These are phyloP conservation scores for Sindora glabra DNA, from an alignment of 306 rosid species.

Conservation along the genomic window DNA sequence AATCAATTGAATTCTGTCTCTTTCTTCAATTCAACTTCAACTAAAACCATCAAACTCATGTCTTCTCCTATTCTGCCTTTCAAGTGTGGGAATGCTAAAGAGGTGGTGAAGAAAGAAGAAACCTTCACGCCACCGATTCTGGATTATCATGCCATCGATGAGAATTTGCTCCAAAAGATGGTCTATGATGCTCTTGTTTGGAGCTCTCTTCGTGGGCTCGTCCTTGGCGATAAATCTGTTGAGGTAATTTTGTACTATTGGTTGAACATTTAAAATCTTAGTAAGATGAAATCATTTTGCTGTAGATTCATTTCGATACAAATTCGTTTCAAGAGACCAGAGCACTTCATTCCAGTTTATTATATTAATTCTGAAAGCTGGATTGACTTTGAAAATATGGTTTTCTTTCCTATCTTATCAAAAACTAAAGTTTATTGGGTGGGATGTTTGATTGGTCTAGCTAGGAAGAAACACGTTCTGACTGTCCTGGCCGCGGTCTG, in stretches of 20 bases:
- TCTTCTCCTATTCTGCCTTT: slow-evolving; percentile 20
- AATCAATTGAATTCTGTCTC: background rate
- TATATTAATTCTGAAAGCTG: no score
- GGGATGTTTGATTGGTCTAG: no score
- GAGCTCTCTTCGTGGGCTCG: slow-evolving; percentile 83
- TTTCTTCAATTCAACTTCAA: background rate
- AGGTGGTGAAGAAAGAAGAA: slow-evolving; percentile 28
- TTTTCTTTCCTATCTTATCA: no score
- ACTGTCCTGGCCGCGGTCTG: no score
- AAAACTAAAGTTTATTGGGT: no score
- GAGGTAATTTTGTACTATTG: no score
- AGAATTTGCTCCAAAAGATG: slow-evolving; percentile 37
- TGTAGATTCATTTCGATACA: no score
- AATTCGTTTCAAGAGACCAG: no score
- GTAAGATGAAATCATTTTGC: no score
- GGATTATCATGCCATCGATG: slow-evolving; percentile 48
- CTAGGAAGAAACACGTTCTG: no score
- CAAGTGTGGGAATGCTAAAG: slow-evolving; percentile 25
- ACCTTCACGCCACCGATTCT: background rate
- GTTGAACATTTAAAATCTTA: no score
- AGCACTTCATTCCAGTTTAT: no score
- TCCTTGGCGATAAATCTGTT: slow-evolving; percentile 60
- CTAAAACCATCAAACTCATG: slow-evolving; percentile 20
- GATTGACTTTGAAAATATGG: background rate
- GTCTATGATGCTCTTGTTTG: slow-evolving; percentile 83